Evolutionary conservation across 1,284 basidiomycete species (phyloP).

Genomic region (Fomitiporia mediterranea): DNA sequence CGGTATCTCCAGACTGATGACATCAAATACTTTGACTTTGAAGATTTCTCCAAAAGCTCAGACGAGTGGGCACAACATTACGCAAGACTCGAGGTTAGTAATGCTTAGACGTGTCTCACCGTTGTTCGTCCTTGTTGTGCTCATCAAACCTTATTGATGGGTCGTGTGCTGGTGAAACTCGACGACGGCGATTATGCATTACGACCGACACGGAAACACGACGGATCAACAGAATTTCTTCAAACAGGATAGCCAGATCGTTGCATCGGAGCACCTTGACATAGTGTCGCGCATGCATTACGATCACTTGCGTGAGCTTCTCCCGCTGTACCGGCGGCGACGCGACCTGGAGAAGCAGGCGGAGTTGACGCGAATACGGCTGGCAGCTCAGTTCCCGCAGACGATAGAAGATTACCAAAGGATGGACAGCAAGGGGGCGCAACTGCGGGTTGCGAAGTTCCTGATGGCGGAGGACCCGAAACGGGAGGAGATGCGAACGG

Average conservation of each 20-base stretch:
- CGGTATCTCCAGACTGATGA: constrained; percentile 31
- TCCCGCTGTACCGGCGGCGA: constrained; percentile 31
- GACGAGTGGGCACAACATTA: constrained; percentile 18
- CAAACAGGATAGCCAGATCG: constrained; percentile 11
- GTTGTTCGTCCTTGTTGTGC: not conserved
- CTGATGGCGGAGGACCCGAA: constrained; percentile 34
- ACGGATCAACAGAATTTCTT: constrained; percentile 21
- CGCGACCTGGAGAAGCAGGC: constrained; percentile 30
- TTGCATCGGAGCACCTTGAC: constrained; percentile 14
- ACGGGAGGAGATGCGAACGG: constrained; percentile 44
- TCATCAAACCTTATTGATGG: not conserved
- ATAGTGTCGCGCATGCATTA: constrained; percentile 34
- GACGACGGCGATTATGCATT: not conserved
- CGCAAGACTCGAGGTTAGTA: constrained; percentile 18
- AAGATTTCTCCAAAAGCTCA: constrained; percentile 20
- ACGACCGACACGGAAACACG: not conserved
- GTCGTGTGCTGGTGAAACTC: not conserved
- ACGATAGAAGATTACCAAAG: constrained; percentile 40
- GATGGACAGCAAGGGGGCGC: constrained; percentile 40
- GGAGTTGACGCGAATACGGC: constrained; percentile 32
- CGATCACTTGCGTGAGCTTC: constrained; percentile 36
- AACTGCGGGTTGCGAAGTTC: constrained; percentile 49
- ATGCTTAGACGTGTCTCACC: not conserved
- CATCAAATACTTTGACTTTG: constrained; percentile 29
- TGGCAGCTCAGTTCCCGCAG: constrained; percentile 47